These are phyloP conservation scores for Scytalidium sp. DNA, from an alignment of 2,329 filamentous ascomycete species.

Conservation along the genomic window DNA sequence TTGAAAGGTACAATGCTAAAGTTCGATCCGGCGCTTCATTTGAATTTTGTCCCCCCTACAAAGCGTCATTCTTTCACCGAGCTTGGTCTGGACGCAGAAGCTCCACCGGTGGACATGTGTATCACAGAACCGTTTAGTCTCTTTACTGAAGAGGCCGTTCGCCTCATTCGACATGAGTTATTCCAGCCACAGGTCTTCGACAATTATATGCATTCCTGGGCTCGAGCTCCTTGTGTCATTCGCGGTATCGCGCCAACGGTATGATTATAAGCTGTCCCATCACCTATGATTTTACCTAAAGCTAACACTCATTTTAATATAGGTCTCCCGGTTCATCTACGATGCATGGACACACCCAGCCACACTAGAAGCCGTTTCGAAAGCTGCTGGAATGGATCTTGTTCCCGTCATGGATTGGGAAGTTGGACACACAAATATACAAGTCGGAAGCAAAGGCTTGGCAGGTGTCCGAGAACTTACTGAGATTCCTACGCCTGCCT, in stretches of 20 bases:
- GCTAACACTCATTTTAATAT: no score
- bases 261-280: no score
- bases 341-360: no score
- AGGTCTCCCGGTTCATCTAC: no score
- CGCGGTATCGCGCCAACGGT: not conserved
- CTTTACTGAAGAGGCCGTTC: slow-evolving; percentile 11
- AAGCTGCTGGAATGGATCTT: no score
- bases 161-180: slow-evolving; percentile 9
- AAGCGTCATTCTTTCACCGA: slow-evolving; percentile 9
- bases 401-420: not conserved
- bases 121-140: slow-evolving; percentile 13
- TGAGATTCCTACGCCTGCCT: slow-evolving; percentile 6
- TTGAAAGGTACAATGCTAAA: no score
- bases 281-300: no score
- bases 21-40: slow-evolving; percentile 10
- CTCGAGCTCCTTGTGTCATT: slow-evolving; percentile 8
- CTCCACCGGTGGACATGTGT: slow-evolving; percentile 8
- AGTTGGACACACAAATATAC: slow-evolving; percentile 12
- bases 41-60: slow-evolving; percentile 6
- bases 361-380: no score
- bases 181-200: slow-evolving; percentile 10
- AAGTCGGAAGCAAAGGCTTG: slow-evolving; percentile 9
- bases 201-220: slow-evolving; percentile 9
- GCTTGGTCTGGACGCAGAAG: slow-evolving; percentile 5
- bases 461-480: slow-evolving; percentile 8